Percentiles rank a stretch among this genome's conserved stretches.
These are phyloP conservation scores for Marasmius oreades DNA, from an alignment of 1,284 basidiomycete genomes.

Conservation along the genomic window DNA sequence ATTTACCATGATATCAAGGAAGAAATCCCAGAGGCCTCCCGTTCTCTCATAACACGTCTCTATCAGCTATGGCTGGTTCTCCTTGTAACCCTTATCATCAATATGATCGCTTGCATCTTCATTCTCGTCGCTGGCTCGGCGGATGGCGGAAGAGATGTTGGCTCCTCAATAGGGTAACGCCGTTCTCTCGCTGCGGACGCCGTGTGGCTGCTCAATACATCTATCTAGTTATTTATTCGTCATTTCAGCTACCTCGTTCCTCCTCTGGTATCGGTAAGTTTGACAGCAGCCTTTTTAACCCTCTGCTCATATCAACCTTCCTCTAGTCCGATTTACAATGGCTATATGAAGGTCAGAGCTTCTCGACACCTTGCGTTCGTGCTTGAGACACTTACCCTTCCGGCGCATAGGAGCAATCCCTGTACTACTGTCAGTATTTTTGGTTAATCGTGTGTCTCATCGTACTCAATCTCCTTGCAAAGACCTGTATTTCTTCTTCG, in stretches of 20 bases:
- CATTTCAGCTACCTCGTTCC: constrained; percentile 79
- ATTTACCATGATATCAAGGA: constrained; percentile 90
- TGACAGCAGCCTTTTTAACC: not conserved
- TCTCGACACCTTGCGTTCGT: constrained; percentile 8
- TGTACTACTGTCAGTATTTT: constrained; percentile 71
- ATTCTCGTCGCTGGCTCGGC: constrained; percentile 74
- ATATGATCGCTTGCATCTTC: constrained; percentile 89
- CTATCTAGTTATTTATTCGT: constrained; percentile 73
- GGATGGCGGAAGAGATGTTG: constrained; percentile 80
- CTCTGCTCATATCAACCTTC: constrained; percentile 12
- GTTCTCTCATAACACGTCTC: constrained; percentile 77
- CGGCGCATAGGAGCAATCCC: constrained; percentile 66
- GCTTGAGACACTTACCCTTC: constrained; percentile 14
- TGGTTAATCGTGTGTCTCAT: constrained; percentile 23
- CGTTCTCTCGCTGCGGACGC: constrained; percentile 17
- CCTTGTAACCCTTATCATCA: constrained; percentile 75
- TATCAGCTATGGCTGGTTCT: constrained; percentile 89
- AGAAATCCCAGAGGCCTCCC: constrained; percentile 84
- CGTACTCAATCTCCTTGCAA: constrained; percentile 26
- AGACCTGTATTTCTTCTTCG: constrained; percentile 96
- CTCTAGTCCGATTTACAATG: constrained; percentile 89
- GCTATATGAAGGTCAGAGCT: constrained; percentile 84
- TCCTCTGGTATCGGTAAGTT: constrained; percentile 84
- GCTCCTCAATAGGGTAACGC: constrained; percentile 73
- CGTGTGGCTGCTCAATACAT: constrained; percentile 14